phyloP scores from a whole-genome alignment of 176 grass and related monocot genomes.

The Panicum miliaceum region DNA sequence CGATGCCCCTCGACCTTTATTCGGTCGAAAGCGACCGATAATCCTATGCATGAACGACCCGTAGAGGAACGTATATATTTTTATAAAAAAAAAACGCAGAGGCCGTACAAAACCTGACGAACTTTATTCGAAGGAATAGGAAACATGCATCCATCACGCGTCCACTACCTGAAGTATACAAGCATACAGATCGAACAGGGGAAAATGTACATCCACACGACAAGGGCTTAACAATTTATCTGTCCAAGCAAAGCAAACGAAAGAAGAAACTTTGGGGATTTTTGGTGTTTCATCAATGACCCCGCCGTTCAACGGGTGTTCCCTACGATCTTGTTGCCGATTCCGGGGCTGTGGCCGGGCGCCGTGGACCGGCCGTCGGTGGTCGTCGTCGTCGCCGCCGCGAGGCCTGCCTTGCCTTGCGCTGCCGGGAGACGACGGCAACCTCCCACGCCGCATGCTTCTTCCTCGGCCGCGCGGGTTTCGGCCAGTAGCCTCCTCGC shows the following conservation, averaged over 20 bases:
- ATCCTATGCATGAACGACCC: not conserved
- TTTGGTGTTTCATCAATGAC: not conserved
- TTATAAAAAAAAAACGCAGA: not conserved
- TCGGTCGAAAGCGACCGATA: not conserved
- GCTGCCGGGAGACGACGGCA: not conserved
- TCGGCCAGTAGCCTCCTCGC: slow-evolving; percentile 38
- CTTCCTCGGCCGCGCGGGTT: not conserved
- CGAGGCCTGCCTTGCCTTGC: not conserved
- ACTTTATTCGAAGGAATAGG: slow-evolving; percentile 19
- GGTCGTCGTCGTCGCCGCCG: not conserved
- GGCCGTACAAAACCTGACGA: not conserved
- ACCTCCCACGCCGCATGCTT: slow-evolving; percentile 20
- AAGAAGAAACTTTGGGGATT: not conserved
- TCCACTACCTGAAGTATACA: slow-evolving; percentile 13
- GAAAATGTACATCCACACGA: not conserved
- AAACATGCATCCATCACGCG: not conserved
- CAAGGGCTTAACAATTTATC: not conserved
- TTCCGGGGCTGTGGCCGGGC: slow-evolving; percentile 71
- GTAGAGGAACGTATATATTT: not conserved
- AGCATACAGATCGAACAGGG: not conserved
- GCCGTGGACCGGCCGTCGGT: slow-evolving; percentile 51
- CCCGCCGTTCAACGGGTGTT: slow-evolving; percentile 27
- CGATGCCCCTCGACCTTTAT: not conserved
- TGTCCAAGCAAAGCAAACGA: not conserved
- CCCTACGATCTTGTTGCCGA: slow-evolving; percentile 60